A percentile compares a stretch with the other conserved stretches of the same genome.
These are phyloP conservation scores for Cryptosporidium andersoni DNA, from an alignment of 169 alveolate genomes.

Conservation along the genomic window DNA sequence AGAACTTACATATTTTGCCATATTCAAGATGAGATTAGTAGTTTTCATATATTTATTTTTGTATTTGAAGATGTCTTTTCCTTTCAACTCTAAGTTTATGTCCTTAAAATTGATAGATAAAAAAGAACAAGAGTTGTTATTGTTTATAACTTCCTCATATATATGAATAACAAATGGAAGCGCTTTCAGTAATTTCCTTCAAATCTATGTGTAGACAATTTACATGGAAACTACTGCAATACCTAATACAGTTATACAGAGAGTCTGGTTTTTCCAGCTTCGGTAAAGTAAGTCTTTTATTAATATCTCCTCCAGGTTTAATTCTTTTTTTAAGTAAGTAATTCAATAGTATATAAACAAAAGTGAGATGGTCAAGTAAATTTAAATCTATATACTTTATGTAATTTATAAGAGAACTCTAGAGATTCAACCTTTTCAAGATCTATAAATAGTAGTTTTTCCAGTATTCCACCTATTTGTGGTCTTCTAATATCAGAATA, in stretches of 20 bases:
- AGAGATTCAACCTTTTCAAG: not conserved
- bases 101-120: not conserved
- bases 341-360: slow-evolving; percentile 14
- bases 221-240: slow-evolving; percentile 10
- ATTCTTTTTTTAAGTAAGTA: not conserved
- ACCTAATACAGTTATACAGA: slow-evolving; percentile 33
- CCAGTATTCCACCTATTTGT: slow-evolving; percentile 27
- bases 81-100: not conserved
- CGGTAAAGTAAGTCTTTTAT: slow-evolving; percentile 1
- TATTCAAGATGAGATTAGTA: no score
- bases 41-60: not conserved
- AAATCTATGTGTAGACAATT: slow-evolving; percentile 50
- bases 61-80: not conserved
- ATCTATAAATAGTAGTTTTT: not conserved
- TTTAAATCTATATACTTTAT: slow-evolving; percentile 11
- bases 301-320: not conserved
- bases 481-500: not conserved
- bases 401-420: not conserved
- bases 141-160: slow-evolving; percentile 15
- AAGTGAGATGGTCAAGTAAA: slow-evolving; percentile 48
- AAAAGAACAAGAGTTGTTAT: not conserved
- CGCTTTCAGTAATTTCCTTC: slow-evolving; percentile 16
- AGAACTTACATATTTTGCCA: no score
- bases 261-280: slow-evolving; percentile 43
- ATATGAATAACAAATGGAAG: slow-evolving; percentile 36